Percentiles rank a stretch among this genome's conserved stretches.
phyloP scores from a whole-genome alignment of 1,139 yeast species.

The Dujonia santamariae region DNA sequence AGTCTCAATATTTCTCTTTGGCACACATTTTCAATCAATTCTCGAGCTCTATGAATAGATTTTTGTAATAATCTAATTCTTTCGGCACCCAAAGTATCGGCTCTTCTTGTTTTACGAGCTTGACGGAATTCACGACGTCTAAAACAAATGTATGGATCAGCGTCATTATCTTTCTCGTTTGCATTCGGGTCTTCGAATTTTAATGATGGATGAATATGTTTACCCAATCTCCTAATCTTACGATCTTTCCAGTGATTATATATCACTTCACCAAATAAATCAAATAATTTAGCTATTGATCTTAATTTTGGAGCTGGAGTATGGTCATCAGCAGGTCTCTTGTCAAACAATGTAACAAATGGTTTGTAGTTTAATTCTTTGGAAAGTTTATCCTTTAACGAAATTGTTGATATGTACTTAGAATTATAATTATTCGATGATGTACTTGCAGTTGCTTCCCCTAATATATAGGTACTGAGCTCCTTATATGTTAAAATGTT shows the following conservation, averaged over 20 bases:
- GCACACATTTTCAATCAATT: slow-evolving; percentile 65
- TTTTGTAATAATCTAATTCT: slow-evolving; percentile 69
- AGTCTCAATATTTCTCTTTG: slow-evolving; percentile 68
- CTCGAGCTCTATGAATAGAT: slow-evolving; percentile 77
- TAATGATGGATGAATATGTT: slow-evolving; percentile 66
- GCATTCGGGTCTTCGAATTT: slow-evolving; percentile 79
- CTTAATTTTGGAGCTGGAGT: slow-evolving; percentile 27
- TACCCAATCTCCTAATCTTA: slow-evolving; percentile 69
- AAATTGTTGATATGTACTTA: slow-evolving; percentile 35
- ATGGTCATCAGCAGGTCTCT: slow-evolving; percentile 29
- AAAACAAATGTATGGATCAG: slow-evolving; percentile 93
- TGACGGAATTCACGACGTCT: slow-evolving; percentile 94
- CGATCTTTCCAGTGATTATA: slow-evolving; percentile 83
- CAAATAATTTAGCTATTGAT: slow-evolving; percentile 51
- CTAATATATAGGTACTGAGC: slow-evolving; percentile 47
- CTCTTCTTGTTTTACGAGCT: slow-evolving; percentile 93
- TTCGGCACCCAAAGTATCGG: slow-evolving; percentile 89
- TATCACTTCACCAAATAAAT: slow-evolving; percentile 61
- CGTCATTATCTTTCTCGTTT: slow-evolving; percentile 81
- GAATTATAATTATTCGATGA: slow-evolving; percentile 15
- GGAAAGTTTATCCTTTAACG: slow-evolving; percentile 38
- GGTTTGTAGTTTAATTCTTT: slow-evolving; percentile 39
- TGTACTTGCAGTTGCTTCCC: slow-evolving; percentile 30
- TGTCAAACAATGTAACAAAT: slow-evolving; percentile 51
- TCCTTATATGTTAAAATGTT: slow-evolving; percentile 73